Evolutionary conservation across 1,284 basidiomycete genomes (phyloP), one percentile per base, ranked within the genome.

Genomic region (Lentinus polychrous): DNA sequence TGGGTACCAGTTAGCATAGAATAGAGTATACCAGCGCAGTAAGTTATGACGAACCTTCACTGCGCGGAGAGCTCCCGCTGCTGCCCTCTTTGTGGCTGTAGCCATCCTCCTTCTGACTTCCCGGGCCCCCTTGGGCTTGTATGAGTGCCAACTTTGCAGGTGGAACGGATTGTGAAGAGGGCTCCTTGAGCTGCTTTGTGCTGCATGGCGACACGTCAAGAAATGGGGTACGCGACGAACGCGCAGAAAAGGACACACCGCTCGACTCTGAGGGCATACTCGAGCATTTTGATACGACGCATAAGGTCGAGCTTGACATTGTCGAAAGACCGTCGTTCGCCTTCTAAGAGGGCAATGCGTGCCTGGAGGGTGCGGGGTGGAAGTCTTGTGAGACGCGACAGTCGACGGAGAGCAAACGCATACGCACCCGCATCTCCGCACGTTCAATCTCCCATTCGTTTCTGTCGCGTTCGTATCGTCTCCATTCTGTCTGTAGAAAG

Each of bases 401-500:
- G 55, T 54, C 72, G 73, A 42, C 34, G 42, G 14, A 42, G 32
- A 41, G 37, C 35, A 7, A 12, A 18, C n/a, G 41, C 42, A 40
- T n/a, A 81, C 87, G 60, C 58, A 93, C 94, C 75, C 94, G 79
- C 93, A 99, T 96, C 70, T 99, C 95, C 32, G 96, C 95, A 57
- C 95, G 77, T 71, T 99, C 95, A 61, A 99, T 99, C 75, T 98
- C 95, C 95, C 94, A 99, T 69, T 98, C 94, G 66, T 99, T 99
- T 60, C 95, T 81, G 71, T 99, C 94, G 65, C 92, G 86, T 66
- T 98, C 94, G 64, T 93, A 94, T 52, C 92, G 78, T 53, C 96
- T 78, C 92, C 94, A 98, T 76, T 99, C 96, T 46, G 91, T 92
- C 71, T 99, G 96, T 43, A 99, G 78, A 67, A 94, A 98, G 71